These are phyloP conservation scores for Jackrogersella minutella DNA, from an alignment of 495 filamentous ascomycete species.

Conservation along the genomic window DNA sequence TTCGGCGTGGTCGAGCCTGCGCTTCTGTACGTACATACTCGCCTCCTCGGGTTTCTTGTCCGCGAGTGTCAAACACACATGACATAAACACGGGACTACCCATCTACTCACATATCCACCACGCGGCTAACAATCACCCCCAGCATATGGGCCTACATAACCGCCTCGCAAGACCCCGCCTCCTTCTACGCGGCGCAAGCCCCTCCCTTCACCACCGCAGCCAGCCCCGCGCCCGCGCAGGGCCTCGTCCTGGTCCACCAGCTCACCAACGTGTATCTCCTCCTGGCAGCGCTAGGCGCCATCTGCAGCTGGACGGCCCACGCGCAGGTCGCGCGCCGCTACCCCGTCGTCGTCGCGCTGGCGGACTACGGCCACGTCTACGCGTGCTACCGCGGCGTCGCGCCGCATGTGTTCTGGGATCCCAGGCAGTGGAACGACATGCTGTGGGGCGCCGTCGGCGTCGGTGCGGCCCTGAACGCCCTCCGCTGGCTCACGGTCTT, in stretches of 20 bases:
- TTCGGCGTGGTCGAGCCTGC: constrained; percentile 66
- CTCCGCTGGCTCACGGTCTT: constrained; percentile 59
- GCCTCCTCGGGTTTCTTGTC: neutral
- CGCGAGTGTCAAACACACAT: no score
- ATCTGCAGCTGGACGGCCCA: constrained; percentile 63
- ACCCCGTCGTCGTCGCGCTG: constrained; percentile 61
- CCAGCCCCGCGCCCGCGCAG: constrained; percentile 47
- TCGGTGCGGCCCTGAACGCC: constrained; percentile 60
- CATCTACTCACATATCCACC: neutral
- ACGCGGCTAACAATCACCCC: neutral
- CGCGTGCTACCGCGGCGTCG: constrained; percentile 61
- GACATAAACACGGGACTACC: neutral
- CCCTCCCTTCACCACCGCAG: constrained; percentile 53
- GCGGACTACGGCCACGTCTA: constrained; percentile 72
- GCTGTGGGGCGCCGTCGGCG: constrained; percentile 66
- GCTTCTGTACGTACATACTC: constrained; percentile 55
- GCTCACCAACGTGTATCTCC: constrained; percentile 64
- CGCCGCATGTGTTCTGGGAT: constrained; percentile 56
- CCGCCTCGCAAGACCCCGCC: constrained; percentile 53
- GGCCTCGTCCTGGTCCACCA: constrained; percentile 63
- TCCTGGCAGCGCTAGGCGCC: constrained; percentile 61
- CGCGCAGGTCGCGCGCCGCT: constrained; percentile 59
- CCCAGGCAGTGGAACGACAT: constrained; percentile 62
- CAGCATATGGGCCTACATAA: constrained; percentile 56
- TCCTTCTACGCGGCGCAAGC: constrained; percentile 62